Evolutionary conservation across 306 rosid species (phyloP).

Genomic region (Canavalia gladiata): DNA sequence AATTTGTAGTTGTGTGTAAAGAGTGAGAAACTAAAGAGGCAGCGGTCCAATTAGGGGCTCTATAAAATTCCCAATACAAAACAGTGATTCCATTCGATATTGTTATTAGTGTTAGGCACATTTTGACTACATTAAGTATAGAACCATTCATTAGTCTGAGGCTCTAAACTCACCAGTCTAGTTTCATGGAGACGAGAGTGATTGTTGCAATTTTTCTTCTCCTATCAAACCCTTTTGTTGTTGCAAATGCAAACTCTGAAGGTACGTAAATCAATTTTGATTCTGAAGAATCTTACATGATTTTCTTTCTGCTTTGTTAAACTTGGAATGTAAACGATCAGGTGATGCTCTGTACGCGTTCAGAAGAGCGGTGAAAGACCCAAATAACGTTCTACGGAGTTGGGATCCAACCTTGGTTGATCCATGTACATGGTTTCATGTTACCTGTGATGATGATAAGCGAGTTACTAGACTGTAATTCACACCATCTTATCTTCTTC

Average conservation of each 20-base stretch:
- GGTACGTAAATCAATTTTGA: conserved; percentile 69
- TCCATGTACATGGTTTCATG: conserved; percentile 97
- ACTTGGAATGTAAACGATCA: conserved; percentile 41
- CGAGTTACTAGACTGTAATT: conserved; percentile 78
- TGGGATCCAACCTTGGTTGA: conserved; percentile 95
- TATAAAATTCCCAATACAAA: conserved; percentile 54
- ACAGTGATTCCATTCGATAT: conserved; percentile 54
- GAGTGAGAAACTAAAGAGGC: conserved; percentile 4
- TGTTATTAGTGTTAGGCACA: neutral
- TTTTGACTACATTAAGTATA: neutral
- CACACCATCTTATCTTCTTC: neutral
- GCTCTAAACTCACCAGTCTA: neutral
- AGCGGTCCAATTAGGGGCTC: conserved; percentile 59
- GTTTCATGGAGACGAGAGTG: conserved; percentile 55
- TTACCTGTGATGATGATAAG: conserved; percentile 74
- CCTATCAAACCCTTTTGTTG: conserved; percentile 44
- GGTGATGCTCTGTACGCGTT: conserved; percentile 88
- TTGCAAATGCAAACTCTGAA: conserved; percentile 70
- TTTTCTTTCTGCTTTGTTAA: conserved; percentile 12
- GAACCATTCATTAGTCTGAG: neutral
- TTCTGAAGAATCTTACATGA: conserved; percentile 7
- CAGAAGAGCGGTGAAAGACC: conserved; percentile 80
- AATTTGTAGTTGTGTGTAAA: conserved; percentile 24
- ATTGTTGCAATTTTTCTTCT: conserved; percentile 50
- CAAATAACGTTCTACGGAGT: conserved; percentile 72